phyloP scores from a whole-genome alignment of 2,329 filamentous ascomycete species.

The Sporothrix variecibatus region DNA sequence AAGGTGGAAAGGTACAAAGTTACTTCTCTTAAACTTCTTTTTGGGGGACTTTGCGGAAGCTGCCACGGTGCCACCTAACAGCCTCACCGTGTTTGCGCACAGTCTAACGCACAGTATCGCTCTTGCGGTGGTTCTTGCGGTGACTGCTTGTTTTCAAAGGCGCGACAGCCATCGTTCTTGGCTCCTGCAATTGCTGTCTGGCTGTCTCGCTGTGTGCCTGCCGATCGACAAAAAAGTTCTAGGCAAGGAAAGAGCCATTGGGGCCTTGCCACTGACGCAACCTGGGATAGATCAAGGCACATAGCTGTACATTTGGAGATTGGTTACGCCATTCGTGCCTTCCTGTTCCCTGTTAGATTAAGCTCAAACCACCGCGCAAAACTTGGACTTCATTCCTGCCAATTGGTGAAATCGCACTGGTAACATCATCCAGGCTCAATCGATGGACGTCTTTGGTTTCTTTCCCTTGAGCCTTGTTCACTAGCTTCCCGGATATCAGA shows the following conservation, averaged over 20 bases:
- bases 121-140: not conserved
- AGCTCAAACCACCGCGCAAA: not conserved
- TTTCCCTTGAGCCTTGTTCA: not conserved
- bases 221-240: not conserved
- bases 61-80: not conserved
- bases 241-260: conserved; percentile 7
- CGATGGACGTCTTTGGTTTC: not conserved
- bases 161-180: not conserved
- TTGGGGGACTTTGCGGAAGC: not conserved
- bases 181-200: not conserved
- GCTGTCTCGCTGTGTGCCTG: not conserved
- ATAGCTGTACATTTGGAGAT: not conserved
- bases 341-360: not conserved
- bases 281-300: not conserved
- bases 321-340: not conserved
- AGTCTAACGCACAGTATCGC: not conserved
- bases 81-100: not conserved
- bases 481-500: conserved; percentile 13
- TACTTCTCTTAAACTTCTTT: not conserved
- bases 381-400: not conserved
- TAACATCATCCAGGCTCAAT: not conserved
- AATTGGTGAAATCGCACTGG: not conserved
- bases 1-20: not conserved
- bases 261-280: not conserved
- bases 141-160: not conserved